Base-by-base conservation (phyloP, 768 basidiomycete genomes). In the Tubosaeta sp. region DNA sequence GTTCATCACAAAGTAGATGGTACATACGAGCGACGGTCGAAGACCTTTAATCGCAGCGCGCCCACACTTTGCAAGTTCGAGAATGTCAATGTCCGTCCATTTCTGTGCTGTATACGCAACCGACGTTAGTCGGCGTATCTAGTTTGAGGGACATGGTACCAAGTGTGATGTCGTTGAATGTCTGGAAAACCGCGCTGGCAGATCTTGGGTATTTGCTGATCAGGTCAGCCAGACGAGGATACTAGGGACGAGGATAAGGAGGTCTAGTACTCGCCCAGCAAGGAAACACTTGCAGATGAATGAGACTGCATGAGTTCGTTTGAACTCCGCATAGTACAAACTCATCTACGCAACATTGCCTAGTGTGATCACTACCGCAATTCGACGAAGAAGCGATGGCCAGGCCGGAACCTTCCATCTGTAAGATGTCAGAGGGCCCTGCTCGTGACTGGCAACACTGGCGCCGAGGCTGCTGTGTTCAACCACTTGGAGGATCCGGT, bases 101-200 rank as follows among this genome's bases (percentile, higher is more conserved):
- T 81, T 74, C 59, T 92, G 89, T 7, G 81, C 88, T 90, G 34
- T 13, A 44, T 24, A 54, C 34, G n/a, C 18, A 16, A n/a, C 10
- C 22, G 45, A 19, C 19, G 44, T 45, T 53, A 19, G 14, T 19
- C 13, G 6, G n/a, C 38, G 21, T 35, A 22, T 36, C 46, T 18
- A 44, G 24, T 36, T 16, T 30, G 8, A 43, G n/a, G 29, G 39
- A 16, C 18, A 52, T 69, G n/a, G 46, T 46, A 86, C 88, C 79
- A 19, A 81, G 78, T 6, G 78, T 65, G 27, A 90, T 66, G 52
- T 91, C 87, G 62, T 90, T 90, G 69, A 84, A 89, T 1, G 83
- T 75, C 65, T 90, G 87, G 62, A 89, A 87, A 9, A 90, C 67
- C 21, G 77, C 72, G 12, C 82, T 76, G 3, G 82, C 81, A 14